Evolutionary conservation across 2,329 filamentous ascomycete genomes (phyloP).

Genomic region (Stemphylium lycopersici): DNA sequence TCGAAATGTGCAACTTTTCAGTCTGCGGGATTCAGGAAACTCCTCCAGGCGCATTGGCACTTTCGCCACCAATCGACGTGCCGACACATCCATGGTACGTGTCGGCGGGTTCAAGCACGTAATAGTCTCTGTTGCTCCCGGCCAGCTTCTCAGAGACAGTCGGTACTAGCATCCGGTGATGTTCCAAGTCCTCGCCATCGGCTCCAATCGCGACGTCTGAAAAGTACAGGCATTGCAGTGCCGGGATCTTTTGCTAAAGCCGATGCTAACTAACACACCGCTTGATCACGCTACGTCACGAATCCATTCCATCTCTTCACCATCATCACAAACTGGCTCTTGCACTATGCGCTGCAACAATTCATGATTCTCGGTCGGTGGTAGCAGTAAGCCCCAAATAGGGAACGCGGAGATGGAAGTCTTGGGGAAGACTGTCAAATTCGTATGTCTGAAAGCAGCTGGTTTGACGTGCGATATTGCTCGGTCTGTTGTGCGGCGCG

Average conservation of each 20-base stretch:
- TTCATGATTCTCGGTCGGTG: slow-evolving; percentile 59
- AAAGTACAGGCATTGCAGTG: slow-evolving; percentile 59
- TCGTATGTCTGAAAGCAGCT: slow-evolving; percentile 53
- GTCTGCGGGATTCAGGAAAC: slow-evolving; percentile 61
- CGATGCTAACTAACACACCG: slow-evolving; percentile 55
- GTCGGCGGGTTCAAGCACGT: slow-evolving; percentile 56
- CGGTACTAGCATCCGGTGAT: slow-evolving; percentile 62
- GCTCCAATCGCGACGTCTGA: slow-evolving; percentile 57
- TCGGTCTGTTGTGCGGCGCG: slow-evolving; percentile 55
- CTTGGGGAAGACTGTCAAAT: slow-evolving; percentile 62
- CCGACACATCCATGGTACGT: slow-evolving; percentile 57
- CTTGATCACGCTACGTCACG: slow-evolving; percentile 46
- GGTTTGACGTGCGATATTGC: slow-evolving; percentile 54
- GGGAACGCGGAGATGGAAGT: slow-evolving; percentile 62
- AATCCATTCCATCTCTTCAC: slow-evolving; percentile 36
- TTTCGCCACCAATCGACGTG: slow-evolving; percentile 62
- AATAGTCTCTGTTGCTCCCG: slow-evolving; percentile 60
- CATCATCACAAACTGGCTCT: slow-evolving; percentile 14
- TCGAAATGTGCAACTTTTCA: slow-evolving; percentile 62
- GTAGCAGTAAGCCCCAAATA: slow-evolving; percentile 56
- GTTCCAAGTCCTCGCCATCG: slow-evolving; percentile 55
- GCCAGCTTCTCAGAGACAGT: slow-evolving; percentile 65
- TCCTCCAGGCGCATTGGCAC: slow-evolving; percentile 62
- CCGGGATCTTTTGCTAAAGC: slow-evolving; percentile 57
- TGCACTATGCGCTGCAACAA: slow-evolving; percentile 55